Conservation (phyloP, 2,329 filamentous ascomycete species). For the Xylaria hypoxylon region DNA sequence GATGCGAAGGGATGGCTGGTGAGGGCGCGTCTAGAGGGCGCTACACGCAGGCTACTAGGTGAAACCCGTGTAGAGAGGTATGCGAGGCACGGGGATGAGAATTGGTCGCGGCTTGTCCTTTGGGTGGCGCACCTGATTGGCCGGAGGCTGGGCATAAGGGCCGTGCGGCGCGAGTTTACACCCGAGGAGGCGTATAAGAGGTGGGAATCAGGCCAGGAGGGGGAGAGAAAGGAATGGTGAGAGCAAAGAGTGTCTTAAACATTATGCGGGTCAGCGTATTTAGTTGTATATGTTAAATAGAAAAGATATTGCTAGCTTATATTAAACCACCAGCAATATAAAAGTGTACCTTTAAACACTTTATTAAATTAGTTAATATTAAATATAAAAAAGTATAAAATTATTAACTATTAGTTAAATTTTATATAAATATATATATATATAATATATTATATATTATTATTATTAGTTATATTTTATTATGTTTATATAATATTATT, state of each 20-base stretch:
- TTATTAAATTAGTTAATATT: no score
- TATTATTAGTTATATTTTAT: no score
- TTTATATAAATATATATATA: no score
- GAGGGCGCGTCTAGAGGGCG: background rate
- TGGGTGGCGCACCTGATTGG: background rate
- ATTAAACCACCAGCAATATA: no score
- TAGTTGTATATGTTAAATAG: no score
- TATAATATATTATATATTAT: no score
- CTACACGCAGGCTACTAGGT: background rate
- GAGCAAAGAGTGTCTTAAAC: background rate
- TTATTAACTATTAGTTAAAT: no score
- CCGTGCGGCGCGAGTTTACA: background rate
- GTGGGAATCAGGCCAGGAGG: background rate
- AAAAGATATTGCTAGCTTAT: no score
- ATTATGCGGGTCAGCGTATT: no score
- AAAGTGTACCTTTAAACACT: no score
- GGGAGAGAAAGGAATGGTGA: background rate
- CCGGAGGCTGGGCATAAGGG: background rate
- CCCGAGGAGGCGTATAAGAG: background rate
- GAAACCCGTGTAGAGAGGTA: background rate
- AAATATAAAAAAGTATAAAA: no score
- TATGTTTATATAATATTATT: no score
- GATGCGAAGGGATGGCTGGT: background rate
- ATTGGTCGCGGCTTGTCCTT: slow-evolving; percentile 4
- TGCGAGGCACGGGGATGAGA: background rate